These are phyloP conservation scores for Marchantia polymorpha DNA, from an alignment of 225 moss, liverwort and hornwort species.

Conservation along the genomic window DNA sequence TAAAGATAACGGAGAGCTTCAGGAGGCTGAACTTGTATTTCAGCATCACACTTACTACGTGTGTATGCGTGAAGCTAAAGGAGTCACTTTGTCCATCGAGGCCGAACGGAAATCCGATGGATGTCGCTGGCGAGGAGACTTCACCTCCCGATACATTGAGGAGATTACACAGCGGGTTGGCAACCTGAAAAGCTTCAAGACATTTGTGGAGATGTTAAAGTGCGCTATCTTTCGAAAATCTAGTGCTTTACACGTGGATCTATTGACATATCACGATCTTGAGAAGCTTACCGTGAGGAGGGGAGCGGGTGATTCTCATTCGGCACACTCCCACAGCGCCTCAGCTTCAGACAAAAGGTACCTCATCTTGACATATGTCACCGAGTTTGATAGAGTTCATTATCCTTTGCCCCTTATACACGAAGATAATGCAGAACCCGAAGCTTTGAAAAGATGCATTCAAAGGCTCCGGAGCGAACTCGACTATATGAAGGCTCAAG, in stretches of 20 bases:
- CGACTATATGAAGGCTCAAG: conserved; percentile 45
- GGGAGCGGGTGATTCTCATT: neutral
- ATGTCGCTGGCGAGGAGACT: conserved; percentile 89
- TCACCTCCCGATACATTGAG: conserved; percentile 81
- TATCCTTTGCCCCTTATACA: conserved; percentile 76
- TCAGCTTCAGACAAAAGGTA: conserved; percentile 58
- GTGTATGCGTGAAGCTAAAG: conserved; percentile 63
- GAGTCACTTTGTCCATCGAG: conserved; percentile 69
- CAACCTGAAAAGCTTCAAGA: conserved; percentile 78
- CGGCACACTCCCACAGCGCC: neutral
- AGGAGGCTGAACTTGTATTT: conserved; percentile 69
- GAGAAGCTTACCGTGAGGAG: conserved; percentile 52
- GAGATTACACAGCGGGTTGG: conserved; percentile 87
- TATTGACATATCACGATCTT: conserved; percentile 87
- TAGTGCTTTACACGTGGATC: conserved; percentile 70
- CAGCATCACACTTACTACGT: conserved; percentile 73
- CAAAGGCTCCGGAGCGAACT: conserved; percentile 69
- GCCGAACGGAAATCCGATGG: conserved; percentile 78
- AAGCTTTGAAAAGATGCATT: conserved; percentile 60
- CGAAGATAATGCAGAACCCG: conserved; percentile 65
- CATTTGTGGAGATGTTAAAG: conserved; percentile 86
- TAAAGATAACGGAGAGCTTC: neutral
- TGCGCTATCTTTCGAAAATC: conserved; percentile 69
- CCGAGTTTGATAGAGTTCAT: conserved; percentile 97
- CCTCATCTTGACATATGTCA: conserved; percentile 86